These are phyloP conservation scores for Penicillium cosmopolitanum DNA, from an alignment of 495 filamentous ascomycete genomes.

Conservation along the genomic window DNA sequence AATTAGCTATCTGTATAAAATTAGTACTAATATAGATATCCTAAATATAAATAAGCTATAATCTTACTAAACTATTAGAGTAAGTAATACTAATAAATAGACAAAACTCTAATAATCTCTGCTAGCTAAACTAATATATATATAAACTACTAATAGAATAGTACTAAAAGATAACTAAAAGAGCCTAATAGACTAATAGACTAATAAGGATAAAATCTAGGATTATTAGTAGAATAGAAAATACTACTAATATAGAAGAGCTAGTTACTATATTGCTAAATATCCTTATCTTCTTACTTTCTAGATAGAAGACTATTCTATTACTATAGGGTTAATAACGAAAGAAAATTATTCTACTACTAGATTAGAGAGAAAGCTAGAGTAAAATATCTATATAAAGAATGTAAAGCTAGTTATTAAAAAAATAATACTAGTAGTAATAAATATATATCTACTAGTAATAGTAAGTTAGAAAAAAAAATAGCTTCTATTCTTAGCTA, in stretches of 20 bases:
- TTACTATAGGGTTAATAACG: too few relatives aligned
- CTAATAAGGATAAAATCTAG: background rate
- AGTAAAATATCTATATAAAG: background rate
- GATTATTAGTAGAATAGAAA: too few relatives aligned
- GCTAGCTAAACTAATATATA: background rate
- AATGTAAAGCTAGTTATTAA: background rate
- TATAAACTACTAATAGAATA: background rate
- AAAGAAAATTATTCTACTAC: too few relatives aligned
- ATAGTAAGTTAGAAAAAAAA: background rate
- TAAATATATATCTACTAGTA: background rate
- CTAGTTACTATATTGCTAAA: background rate
- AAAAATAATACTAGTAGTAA: background rate
- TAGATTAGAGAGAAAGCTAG: too few relatives aligned
- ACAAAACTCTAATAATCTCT: background rate
- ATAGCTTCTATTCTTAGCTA: background rate
- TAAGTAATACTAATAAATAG: background rate
- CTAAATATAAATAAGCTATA: background rate
- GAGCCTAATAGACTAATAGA: background rate
- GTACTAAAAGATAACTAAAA: background rate
- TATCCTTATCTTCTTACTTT: background rate
- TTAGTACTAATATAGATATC: background rate
- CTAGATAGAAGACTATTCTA: too few relatives aligned
- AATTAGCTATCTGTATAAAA: background rate
- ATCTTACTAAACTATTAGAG: background rate
- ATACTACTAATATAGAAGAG: background rate